Evolutionary conservation across 2,329 filamentous ascomycete species (phyloP), one percentile per base, ranked within the genome.

Genomic region (Neophaeococcomyces aloes): DNA sequence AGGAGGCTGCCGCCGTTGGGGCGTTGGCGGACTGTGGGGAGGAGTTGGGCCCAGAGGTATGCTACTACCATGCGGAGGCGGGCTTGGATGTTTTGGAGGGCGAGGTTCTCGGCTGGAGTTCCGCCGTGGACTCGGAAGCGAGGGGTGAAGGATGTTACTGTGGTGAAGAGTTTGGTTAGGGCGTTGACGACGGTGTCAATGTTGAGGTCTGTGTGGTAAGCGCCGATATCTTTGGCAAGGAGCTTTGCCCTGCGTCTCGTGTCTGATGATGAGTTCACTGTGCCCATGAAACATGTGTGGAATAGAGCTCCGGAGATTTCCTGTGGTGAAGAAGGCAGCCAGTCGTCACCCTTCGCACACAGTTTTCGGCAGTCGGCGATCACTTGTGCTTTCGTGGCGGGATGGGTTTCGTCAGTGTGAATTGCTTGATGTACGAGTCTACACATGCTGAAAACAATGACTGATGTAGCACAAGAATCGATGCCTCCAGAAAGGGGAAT

Each of bases 171-270:
- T 33, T 69, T 70, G 52, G 74, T 76, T 40, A 79, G 65, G 0
- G 80, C 74, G 15, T 73, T 66, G 17, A 52, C 46, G 19, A 62
- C 46, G 14, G 56, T 50, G 56, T 89, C 85, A 45, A 89, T 86
- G 55, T 86, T 76, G 34, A 86, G 66, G 56, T 88, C 75, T 3
- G 76, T 69, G 57, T 91, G 86, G 55, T 86, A 79, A 13, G 75
- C 69, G 27, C 53, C 53, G 13, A 55, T 47, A n/a, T 60, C 59
- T 10, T 57, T 54, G 1, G 67, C 59, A 2, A 89, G 69, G 0
- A 73, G 68, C 55, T 74, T 74, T 1, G 85, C 81, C 21, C 85
- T 69, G 36, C 71, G 67, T 7, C 83, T 67, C 0, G 83, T 87
- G 50, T 86, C 81, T 32, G 66, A 64, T 38, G 75, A 79, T 32